Percentiles rank a stretch among this genome's conserved stretches.
These are phyloP conservation scores for Coemansia sp. DNA, from an alignment of 192 early-diverging fungal species.

Conservation along the genomic window DNA sequence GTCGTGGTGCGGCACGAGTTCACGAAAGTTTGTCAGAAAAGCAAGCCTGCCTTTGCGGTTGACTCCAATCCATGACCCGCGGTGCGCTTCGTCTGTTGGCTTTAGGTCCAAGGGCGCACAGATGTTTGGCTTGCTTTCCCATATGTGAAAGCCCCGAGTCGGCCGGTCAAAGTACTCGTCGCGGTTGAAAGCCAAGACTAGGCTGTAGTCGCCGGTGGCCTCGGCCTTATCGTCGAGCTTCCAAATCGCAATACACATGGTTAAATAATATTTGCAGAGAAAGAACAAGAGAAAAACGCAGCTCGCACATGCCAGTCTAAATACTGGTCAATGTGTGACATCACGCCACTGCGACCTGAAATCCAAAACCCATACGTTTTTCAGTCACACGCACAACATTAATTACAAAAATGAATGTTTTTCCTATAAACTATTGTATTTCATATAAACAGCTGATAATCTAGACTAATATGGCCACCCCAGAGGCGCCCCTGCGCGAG, in stretches of 20 bases:
- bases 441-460: neutral
- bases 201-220: neutral
- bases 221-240: neutral
- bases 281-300: neutral
- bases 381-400: neutral
- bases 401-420: neutral
- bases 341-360: neutral
- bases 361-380: neutral
- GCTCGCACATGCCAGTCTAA: neutral
- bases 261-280: neutral
- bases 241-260: slow-evolving; percentile 49
- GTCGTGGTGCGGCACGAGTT: slow-evolving; percentile 8
- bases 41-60: slow-evolving; percentile 25
- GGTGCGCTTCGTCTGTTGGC: slow-evolving; percentile 19
- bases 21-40: slow-evolving; percentile 43
- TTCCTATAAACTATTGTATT: neutral
- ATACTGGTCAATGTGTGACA: neutral
- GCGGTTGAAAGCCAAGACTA: slow-evolving; percentile 44
- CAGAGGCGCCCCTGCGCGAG: slow-evolving; percentile 49
- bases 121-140: slow-evolving; percentile 16
- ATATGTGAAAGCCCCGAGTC: slow-evolving; percentile 34
- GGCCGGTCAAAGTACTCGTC: slow-evolving; percentile 46
- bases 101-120: slow-evolving; percentile 43
- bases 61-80: slow-evolving; percentile 41
- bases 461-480: slow-evolving; percentile 36